phyloP scores from a whole-genome alignment of 2,329 filamentous ascomycete species.

The Camillea tinctor region DNA sequence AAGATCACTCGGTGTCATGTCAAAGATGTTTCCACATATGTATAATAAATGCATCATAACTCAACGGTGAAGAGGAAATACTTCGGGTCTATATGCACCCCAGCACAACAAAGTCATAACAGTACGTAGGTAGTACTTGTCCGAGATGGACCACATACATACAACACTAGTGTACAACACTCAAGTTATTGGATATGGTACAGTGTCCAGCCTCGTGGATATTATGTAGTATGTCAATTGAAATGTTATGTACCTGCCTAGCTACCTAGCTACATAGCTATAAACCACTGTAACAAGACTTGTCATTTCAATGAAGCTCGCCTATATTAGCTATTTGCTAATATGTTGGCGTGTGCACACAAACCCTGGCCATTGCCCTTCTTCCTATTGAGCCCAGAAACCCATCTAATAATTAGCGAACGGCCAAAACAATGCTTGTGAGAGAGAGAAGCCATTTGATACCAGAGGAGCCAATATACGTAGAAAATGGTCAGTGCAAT shows the following conservation, averaged over 20 bases:
- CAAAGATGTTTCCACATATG: neutral
- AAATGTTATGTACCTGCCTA: neutral
- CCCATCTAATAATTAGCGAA: neutral
- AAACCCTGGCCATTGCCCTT: neutral
- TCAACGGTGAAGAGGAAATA: neutral
- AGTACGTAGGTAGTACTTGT: neutral
- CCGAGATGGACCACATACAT: neutral
- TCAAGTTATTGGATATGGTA: neutral
- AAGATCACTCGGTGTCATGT: neutral
- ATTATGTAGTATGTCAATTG: neutral
- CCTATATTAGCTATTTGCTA: neutral
- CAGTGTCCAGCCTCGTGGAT: neutral
- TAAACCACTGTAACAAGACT: neutral
- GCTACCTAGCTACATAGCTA: too few species aligned
- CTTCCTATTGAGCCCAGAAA: neutral
- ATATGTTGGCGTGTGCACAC: neutral
- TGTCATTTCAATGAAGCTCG: neutral
- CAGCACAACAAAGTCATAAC: neutral
- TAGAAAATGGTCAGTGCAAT: constrained; percentile 4
- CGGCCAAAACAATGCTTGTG: neutral
- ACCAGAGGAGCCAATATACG: neutral
- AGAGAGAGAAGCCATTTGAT: neutral
- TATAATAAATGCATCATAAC: neutral
- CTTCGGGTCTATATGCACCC: neutral
- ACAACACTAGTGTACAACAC: neutral